A percentile compares a stretch with the other conserved stretches of the same genome.
Conservation (phyloP, 768 basidiomycete genomes). For the Mycena capillaripes region DNA sequence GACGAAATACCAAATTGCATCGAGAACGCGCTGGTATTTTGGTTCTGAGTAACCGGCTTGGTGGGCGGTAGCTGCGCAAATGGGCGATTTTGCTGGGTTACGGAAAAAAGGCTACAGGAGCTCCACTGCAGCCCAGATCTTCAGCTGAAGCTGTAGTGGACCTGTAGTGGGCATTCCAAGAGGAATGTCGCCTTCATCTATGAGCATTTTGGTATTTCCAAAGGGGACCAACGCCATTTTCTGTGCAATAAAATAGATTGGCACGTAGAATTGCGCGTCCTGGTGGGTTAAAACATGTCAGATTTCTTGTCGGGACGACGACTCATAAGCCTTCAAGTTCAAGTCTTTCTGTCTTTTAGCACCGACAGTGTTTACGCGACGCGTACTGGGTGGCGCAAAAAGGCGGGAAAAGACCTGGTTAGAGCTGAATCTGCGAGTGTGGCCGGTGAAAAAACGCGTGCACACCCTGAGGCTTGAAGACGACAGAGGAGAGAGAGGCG, state of each 20-base stretch:
- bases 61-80: slow-evolving; percentile 9
- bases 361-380: no score
- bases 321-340: no score
- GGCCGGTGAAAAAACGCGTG: no score
- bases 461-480: no score
- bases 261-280: background rate
- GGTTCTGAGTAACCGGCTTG: slow-evolving; percentile 9
- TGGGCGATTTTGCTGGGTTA: background rate
- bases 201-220: background rate
- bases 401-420: no score
- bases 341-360: no score
- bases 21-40: slow-evolving; percentile 1
- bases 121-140: slow-evolving; percentile 5
- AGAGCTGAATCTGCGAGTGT: no score
- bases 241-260: no score
- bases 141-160: background rate
- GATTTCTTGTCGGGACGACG: no score
- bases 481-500: no score
- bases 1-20: slow-evolving; percentile 9
- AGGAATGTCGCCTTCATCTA: background rate
- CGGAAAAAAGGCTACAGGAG: slow-evolving; percentile 1
- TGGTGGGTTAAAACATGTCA: background rate
- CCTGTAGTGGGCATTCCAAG: slow-evolving; percentile 5
- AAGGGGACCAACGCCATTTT: background rate
- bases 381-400: no score